Percentiles rank a stretch among this genome's conserved stretches.
Conservation (phyloP, 257 asterid species). For the Solanum okadae region DNA sequence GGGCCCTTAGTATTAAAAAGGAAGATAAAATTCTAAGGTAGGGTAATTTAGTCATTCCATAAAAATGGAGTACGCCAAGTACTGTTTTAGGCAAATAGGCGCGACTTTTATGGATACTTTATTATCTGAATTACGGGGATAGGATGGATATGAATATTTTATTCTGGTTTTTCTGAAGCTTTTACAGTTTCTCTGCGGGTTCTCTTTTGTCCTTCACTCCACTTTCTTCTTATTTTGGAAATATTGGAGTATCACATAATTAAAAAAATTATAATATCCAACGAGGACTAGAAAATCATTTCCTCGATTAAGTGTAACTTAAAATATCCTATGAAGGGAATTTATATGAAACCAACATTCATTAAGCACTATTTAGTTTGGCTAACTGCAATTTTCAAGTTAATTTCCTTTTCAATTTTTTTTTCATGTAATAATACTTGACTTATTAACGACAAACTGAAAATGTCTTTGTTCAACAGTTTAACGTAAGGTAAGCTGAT, state of each 20-base stretch:
- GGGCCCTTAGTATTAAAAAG: background rate
- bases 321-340: background rate
- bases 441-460: background rate
- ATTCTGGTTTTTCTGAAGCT: conserved; percentile 1
- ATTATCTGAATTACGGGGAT: background rate
- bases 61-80: background rate
- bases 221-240: background rate
- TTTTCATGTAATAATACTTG: background rate
- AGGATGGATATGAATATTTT: background rate
- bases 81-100: background rate
- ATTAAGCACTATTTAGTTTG: background rate
- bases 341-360: too few relatives aligned
- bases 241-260: background rate
- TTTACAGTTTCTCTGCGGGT: conserved; percentile 11
- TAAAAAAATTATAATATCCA: too few relatives aligned
- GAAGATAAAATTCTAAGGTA: background rate
- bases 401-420: background rate
- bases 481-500: background rate
- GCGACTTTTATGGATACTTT: conserved; percentile 22
- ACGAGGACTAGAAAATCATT: background rate
- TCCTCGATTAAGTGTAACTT: background rate
- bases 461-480: background rate
- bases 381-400: background rate
- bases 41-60: background rate
- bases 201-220: conserved; percentile 12